Evolutionary conservation across 148 eudicot species (phyloP).

Genomic region (Camellia sinensis): DNA sequence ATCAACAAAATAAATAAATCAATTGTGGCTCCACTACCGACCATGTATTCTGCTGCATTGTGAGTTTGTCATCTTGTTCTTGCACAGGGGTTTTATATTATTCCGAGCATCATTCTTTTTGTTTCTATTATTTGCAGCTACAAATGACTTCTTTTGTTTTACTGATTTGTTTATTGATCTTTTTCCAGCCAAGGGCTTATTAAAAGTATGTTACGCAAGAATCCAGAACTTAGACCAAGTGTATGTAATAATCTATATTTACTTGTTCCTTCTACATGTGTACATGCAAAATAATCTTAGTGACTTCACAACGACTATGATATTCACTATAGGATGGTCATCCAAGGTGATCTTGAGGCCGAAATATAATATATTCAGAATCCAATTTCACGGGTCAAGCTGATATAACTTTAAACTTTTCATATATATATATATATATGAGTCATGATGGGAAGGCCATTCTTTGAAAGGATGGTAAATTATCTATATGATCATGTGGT

Average conservation of each 20-base stretch:
- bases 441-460: not conserved
- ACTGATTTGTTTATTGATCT: slow-evolving; percentile 8
- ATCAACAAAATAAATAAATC: slow-evolving; percentile 92
- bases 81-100: not conserved
- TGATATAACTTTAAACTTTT: not conserved
- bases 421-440: not conserved
- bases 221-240: slow-evolving; percentile 90
- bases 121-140: slow-evolving; percentile 6
- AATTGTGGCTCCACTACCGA: slow-evolving; percentile 84
- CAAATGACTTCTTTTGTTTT: not conserved
- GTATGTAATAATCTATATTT: slow-evolving; percentile 39
- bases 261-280: not conserved
- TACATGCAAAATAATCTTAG: not conserved
- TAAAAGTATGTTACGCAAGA: slow-evolving; percentile 92
- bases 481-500: no score
- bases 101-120: not conserved
- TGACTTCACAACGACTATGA: not conserved
- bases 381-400: slow-evolving; percentile 1
- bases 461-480: not conserved
- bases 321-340: not conserved
- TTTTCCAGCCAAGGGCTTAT: slow-evolving; percentile 78
- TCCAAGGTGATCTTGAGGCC: not conserved
- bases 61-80: slow-evolving; percentile 40
- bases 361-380: not conserved
- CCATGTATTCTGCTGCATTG: slow-evolving; percentile 87